Evolutionary conservation across 495 filamentous ascomycete species (phyloP).

Genomic region (Xylaria bambusicola): DNA sequence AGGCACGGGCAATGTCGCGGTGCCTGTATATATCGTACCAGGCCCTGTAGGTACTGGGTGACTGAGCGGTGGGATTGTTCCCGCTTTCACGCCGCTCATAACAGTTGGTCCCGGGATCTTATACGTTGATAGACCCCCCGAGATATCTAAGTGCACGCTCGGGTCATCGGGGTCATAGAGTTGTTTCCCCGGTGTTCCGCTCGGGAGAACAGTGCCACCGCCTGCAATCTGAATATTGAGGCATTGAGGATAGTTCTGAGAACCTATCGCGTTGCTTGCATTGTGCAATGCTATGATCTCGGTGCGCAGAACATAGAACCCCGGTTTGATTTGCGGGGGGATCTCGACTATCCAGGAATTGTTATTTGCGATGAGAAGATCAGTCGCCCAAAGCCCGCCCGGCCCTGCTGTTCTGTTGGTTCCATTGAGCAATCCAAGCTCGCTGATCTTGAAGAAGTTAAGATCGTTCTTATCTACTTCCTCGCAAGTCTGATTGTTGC

Average conservation of each 20-base stretch:
- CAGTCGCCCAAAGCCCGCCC: constrained; percentile 54
- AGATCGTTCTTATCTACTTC: constrained; percentile 64
- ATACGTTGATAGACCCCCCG: constrained; percentile 48
- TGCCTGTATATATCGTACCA: constrained; percentile 15
- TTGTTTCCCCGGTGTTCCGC: constrained; percentile 28
- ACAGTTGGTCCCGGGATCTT: constrained; percentile 54
- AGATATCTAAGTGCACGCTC: constrained; percentile 41
- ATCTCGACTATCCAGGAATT: constrained; percentile 68
- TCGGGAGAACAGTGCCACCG: constrained; percentile 37
- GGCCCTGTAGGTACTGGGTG: constrained; percentile 24
- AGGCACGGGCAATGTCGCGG: neutral
- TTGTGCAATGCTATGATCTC: constrained; percentile 76
- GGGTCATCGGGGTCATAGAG: constrained; percentile 39
- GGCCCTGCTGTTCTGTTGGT: constrained; percentile 19
- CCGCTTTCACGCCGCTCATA: constrained; percentile 39
- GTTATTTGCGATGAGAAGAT: constrained; percentile 67
- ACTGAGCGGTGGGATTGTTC: constrained; percentile 14
- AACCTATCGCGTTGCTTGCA: constrained; percentile 55
- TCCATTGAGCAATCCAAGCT: constrained; percentile 53
- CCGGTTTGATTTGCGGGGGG: constrained; percentile 58
- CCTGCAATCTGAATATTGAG: constrained; percentile 58
- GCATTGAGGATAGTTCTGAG: constrained; percentile 75
- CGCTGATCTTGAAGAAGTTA: constrained; percentile 73
- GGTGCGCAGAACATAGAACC: constrained; percentile 72
- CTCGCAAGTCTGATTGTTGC: constrained; percentile 55